These are phyloP conservation scores for Agroathelia rolfsii DNA, from an alignment of 1,284 basidiomycete species.

Conservation along the genomic window DNA sequence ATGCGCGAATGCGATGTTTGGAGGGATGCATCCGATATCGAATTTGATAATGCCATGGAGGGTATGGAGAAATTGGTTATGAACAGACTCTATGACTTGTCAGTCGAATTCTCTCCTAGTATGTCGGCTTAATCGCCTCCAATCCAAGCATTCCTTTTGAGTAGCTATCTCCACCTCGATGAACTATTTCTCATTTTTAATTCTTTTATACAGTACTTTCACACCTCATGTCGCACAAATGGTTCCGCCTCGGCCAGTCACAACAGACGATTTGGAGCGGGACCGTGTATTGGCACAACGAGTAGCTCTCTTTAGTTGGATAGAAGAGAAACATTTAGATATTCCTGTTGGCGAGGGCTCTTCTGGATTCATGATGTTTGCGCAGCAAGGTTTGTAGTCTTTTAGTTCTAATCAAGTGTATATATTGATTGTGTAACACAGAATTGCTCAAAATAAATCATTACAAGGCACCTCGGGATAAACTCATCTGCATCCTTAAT, in stretches of 20 bases:
- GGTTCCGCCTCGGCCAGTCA: conserved; percentile 68
- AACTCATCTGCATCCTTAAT: conserved; percentile 95
- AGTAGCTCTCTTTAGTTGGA: conserved; percentile 88
- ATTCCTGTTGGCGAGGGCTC: conserved; percentile 58
- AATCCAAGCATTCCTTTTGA: too few species aligned
- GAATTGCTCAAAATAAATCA: conserved; percentile 96
- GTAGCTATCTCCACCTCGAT: too few species aligned
- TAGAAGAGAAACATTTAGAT: conserved; percentile 85
- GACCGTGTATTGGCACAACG: conserved; percentile 87
- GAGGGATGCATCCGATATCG: conserved; percentile 64
- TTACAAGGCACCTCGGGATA: conserved; percentile 97
- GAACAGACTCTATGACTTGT: conserved; percentile 95
- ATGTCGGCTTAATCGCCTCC: conserved; percentile 4
- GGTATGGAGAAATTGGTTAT: conserved; percentile 99
- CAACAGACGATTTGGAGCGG: conserved; percentile 91
- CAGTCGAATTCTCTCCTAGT: conserved; percentile 21
- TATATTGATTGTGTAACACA: conserved; percentile 23
- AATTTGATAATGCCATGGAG: conserved; percentile 96
- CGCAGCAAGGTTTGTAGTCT: conserved; percentile 68
- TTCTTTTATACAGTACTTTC: conserved; percentile 58
- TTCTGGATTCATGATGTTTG: conserved; percentile 88
- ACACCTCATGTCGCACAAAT: conserved; percentile 66
- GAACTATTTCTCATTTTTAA: conserved; percentile 8
- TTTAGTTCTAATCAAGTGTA: too few species aligned
- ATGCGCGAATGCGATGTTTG: conserved; percentile 84